Base-by-base conservation (phyloP, 2,329 filamentous ascomycete genomes). In the Parastagonospora avenae region DNA sequence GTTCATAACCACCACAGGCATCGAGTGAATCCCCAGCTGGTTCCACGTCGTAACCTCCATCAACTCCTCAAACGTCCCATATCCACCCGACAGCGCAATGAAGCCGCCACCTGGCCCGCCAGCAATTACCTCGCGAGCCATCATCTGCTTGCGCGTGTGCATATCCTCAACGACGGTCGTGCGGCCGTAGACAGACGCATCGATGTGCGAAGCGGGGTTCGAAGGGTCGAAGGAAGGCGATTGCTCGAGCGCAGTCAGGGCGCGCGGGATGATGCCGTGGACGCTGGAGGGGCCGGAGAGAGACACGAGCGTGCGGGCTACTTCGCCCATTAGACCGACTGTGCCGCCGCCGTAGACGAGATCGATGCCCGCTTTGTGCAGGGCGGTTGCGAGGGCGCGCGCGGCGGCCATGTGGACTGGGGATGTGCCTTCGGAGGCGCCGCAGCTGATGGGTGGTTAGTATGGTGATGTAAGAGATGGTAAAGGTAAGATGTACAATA, bases 261-360 rank as follows among this genome's bases (percentile, higher is more conserved):
- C 89, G 44, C 88, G 84, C 4, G 94, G 94, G 66, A 99, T 97
- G 72, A 99, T 90, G 68, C 94, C 94, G 77, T 97, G 93, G 12
- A 97, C 94, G 10, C 88, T 78, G 43, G 86, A 74, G 0, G 92
- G 91, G 2, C 94, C 93, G 4, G 87, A 86, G 56, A 97, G 85
- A 0, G 88, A 82, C 61, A 95, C 91, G 27, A 99, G 86, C 0
- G 91, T 92, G 65, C 88, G 88, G 39, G 94, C 91, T 9, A 97
- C 76, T 71, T 97, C 92, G 69, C 94, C 94, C 94, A 99, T 99
- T 39, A 99, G 83, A 8, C 94, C 94, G 32, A 91, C 86, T 2
- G 93, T 97, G 67, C 94, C 94, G 62, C 94, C 94, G 62, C 94
- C 94, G 75, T 97, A 99, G 59, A 97, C 92, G 37, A 99, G 85